Evolutionary conservation across 2,329 filamentous ascomycete species (phyloP).

Genomic region (Ascochyta pisi): DNA sequence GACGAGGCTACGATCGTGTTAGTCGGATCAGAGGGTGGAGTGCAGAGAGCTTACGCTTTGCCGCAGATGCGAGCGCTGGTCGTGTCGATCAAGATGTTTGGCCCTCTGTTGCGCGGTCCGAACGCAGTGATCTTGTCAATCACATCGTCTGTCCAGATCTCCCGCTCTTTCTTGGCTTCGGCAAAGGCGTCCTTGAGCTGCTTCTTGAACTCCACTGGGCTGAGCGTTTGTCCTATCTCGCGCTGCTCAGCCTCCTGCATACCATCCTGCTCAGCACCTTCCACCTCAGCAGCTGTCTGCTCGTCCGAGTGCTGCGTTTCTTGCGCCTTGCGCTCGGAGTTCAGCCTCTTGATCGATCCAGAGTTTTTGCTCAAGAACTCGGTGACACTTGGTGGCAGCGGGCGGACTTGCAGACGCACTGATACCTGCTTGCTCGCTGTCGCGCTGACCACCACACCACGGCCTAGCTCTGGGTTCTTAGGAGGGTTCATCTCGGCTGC

Average conservation of each 20-base stretch:
- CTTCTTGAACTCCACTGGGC: conserved; percentile 76
- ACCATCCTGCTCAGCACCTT: conserved; percentile 58
- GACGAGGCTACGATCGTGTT: neutral
- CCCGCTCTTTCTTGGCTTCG: conserved; percentile 73
- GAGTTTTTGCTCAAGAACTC: conserved; percentile 85
- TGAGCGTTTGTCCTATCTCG: conserved; percentile 66
- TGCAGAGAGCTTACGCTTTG: conserved; percentile 65
- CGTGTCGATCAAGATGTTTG: conserved; percentile 87
- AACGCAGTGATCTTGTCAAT: conserved; percentile 88
- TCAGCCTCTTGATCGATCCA: conserved; percentile 78
- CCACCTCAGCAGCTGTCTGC: conserved; percentile 46
- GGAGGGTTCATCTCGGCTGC: conserved; percentile 92
- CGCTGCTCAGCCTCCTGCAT: conserved; percentile 60
- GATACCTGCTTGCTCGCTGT: conserved; percentile 88
- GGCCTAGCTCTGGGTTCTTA: conserved; percentile 82
- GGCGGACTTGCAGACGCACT: conserved; percentile 76
- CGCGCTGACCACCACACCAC: conserved; percentile 76
- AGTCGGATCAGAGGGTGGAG: neutral
- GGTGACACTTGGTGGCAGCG: conserved; percentile 78
- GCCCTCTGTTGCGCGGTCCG: conserved; percentile 82
- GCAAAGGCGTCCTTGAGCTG: conserved; percentile 74
- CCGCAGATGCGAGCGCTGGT: conserved; percentile 75
- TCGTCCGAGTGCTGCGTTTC: conserved; percentile 48
- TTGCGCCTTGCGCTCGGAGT: conserved; percentile 70
- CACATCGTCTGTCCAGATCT: conserved; percentile 73